Evolutionary conservation across 2,329 filamentous ascomycete species (phyloP).

Genomic region (Periconia macrospinosa): DNA sequence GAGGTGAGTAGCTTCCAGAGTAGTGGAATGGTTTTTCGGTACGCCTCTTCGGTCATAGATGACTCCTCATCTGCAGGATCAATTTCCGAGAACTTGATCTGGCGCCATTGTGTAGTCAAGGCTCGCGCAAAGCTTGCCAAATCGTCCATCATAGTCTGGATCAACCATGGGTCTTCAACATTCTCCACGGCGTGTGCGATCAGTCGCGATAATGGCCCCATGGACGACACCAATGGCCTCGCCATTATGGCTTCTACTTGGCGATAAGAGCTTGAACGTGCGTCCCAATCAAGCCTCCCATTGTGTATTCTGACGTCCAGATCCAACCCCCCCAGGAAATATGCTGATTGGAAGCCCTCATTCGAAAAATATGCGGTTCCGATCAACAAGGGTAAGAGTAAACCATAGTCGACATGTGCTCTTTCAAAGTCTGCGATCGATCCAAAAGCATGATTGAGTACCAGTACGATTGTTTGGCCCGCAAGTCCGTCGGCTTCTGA

Average conservation of each 20-base stretch:
- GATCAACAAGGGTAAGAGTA: conserved; percentile 69
- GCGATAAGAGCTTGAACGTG: conserved; percentile 61
- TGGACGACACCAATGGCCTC: conserved; percentile 64
- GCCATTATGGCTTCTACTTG: conserved; percentile 61
- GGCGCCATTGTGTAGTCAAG: conserved; percentile 72
- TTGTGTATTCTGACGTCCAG: conserved; percentile 63
- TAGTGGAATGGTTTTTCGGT: conserved; percentile 66
- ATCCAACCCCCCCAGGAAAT: conserved; percentile 72
- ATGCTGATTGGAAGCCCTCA: conserved; percentile 75
- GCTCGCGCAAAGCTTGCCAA: conserved; percentile 68
- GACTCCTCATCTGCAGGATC: conserved; percentile 68
- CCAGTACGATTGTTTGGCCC: conserved; percentile 61
- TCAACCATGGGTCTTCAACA: conserved; percentile 53
- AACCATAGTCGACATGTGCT: conserved; percentile 64
- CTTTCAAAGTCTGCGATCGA: conserved; percentile 65
- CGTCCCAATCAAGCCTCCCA: conserved; percentile 65
- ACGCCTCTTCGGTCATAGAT: conserved; percentile 66
- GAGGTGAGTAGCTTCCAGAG: conserved; percentile 78
- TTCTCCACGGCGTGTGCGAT: conserved; percentile 66
- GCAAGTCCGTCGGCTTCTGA: conserved; percentile 54
- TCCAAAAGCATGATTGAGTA: conserved; percentile 76
- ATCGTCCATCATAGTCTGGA: conserved; percentile 62
- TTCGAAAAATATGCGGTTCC: conserved; percentile 68
- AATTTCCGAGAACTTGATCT: conserved; percentile 72
- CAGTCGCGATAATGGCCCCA: conserved; percentile 68